Evolutionary conservation across 257 asterid species (phyloP).

Genomic region (Nicotiana otophora): DNA sequence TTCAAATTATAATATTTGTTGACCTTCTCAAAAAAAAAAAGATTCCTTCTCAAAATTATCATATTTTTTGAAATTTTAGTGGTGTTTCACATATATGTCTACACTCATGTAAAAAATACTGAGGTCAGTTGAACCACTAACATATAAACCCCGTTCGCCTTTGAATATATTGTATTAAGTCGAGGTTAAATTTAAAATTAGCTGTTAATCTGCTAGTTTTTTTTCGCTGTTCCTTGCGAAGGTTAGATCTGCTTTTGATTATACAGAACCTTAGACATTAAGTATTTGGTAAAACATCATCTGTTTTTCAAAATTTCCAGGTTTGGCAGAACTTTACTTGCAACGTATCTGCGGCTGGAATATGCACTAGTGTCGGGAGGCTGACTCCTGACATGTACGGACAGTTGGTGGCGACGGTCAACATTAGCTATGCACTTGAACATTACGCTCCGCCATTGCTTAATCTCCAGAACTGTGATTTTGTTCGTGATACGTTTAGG

Average conservation of each 20-base stretch:
- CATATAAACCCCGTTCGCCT: too few relatives aligned
- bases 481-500: slow-evolving; percentile 74
- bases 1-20: too few relatives aligned
- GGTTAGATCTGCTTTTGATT: too few relatives aligned
- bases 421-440: slow-evolving; percentile 79
- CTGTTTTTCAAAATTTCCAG: slow-evolving; percentile 13
- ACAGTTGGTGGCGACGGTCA: slow-evolving; percentile 55
- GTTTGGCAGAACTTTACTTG: slow-evolving; percentile 52
- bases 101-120: too few relatives aligned
- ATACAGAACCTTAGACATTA: not conserved
- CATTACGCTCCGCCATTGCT: slow-evolving; percentile 71
- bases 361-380: slow-evolving; percentile 45
- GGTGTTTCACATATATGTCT: too few relatives aligned
- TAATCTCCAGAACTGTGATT: slow-evolving; percentile 78
- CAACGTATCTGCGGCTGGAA: slow-evolving; percentile 27
- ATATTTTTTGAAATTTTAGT: too few relatives aligned
- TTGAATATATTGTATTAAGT: not conserved
- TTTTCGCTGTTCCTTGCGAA: not conserved
- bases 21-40: too few relatives aligned
- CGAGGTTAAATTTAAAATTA: not conserved
- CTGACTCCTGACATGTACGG: slow-evolving; percentile 43
- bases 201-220: not conserved
- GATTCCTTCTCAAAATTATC: too few relatives aligned
- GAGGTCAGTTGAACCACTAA: too few relatives aligned
- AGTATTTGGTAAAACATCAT: not conserved